Percentiles rank a stretch among this genome's conserved stretches.
These are phyloP conservation scores for Ottelia alismoides DNA, from an alignment of 106 monocot genomes.

Conservation along the genomic window DNA sequence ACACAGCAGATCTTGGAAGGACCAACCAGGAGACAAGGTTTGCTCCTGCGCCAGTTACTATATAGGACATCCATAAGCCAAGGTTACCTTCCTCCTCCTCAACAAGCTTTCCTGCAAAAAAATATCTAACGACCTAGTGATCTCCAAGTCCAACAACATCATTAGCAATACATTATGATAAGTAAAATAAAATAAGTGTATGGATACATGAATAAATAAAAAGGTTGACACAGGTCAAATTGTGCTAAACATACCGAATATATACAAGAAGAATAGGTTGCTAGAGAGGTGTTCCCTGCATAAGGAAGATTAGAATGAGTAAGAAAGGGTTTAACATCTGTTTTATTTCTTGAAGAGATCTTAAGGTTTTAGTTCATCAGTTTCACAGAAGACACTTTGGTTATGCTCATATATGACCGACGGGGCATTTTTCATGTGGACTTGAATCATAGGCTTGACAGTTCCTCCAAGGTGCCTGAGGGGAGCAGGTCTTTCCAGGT, in stretches of 20 bases:
- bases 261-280: slow-evolving; percentile 96
- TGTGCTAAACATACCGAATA: slow-evolving; percentile 64
- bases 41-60: slow-evolving; percentile 89
- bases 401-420: too few species aligned
- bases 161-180: neutral
- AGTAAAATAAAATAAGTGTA: neutral
- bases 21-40: slow-evolving; percentile 92
- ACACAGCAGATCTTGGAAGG: slow-evolving; percentile 73
- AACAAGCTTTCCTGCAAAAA: slow-evolving; percentile 76
- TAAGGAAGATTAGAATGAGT: too few species aligned
- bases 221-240: neutral
- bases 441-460: too few species aligned
- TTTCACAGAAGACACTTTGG: too few species aligned
- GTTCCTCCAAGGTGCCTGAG: too few species aligned
- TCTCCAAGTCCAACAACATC: neutral
- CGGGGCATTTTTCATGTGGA: too few species aligned
- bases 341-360: too few species aligned
- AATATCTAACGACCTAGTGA: neutral
- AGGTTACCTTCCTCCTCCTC: slow-evolving; percentile 97
- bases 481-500: too few species aligned
- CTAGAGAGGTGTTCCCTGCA: slow-evolving; percentile 96
- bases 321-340: too few species aligned
- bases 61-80: slow-evolving; percentile 93
- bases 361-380: too few species aligned
- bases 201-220: neutral